Evolutionary conservation across 2,329 filamentous ascomycete genomes (phyloP).

Genomic region (Thermothelomyces thermophilus): DNA sequence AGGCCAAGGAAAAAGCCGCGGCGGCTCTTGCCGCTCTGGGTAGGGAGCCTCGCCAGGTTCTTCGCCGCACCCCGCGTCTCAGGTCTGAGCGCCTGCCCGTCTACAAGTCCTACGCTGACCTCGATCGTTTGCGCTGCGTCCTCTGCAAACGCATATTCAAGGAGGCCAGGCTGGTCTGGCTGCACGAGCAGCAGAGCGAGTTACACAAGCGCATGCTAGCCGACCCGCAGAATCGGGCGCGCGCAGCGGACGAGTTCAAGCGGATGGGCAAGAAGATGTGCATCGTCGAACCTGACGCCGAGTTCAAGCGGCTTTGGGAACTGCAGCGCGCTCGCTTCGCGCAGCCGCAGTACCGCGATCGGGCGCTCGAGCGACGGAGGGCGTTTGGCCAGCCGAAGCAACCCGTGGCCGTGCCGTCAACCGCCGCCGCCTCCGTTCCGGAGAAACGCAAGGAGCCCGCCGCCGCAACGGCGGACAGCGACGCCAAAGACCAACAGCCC

Average conservation of each 20-base stretch:
- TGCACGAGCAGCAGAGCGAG: constrained; percentile 40
- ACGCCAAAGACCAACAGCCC: constrained; percentile 19
- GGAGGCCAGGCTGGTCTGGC: constrained; percentile 34
- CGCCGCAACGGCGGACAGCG: constrained; percentile 24
- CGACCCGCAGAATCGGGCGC: constrained; percentile 24
- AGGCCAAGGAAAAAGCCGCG: constrained; percentile 22
- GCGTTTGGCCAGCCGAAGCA: constrained; percentile 56
- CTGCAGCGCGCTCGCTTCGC: constrained; percentile 20
- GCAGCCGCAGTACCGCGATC: constrained; percentile 51
- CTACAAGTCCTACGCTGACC: constrained; percentile 51
- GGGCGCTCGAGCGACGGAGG: constrained; percentile 59
- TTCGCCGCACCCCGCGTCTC: constrained; percentile 26
- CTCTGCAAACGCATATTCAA: constrained; percentile 39
- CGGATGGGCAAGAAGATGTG: constrained; percentile 29
- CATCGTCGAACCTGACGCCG: constrained; percentile 18
- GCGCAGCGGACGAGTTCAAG: constrained; percentile 29
- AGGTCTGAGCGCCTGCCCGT: constrained; percentile 32
- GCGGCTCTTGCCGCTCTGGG: constrained; percentile 22
- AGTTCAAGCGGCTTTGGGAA: constrained; percentile 14
- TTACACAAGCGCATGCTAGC: constrained; percentile 32
- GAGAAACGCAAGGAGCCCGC: constrained; percentile 34
- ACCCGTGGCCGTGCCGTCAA: constrained; percentile 33
- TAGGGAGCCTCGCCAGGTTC: constrained; percentile 23
- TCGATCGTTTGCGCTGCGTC: constrained; percentile 36
- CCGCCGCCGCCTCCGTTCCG: constrained; percentile 19